phyloP scores from a whole-genome alignment of 75 land plant species.

The Cunninghamia lanceolata region DNA sequence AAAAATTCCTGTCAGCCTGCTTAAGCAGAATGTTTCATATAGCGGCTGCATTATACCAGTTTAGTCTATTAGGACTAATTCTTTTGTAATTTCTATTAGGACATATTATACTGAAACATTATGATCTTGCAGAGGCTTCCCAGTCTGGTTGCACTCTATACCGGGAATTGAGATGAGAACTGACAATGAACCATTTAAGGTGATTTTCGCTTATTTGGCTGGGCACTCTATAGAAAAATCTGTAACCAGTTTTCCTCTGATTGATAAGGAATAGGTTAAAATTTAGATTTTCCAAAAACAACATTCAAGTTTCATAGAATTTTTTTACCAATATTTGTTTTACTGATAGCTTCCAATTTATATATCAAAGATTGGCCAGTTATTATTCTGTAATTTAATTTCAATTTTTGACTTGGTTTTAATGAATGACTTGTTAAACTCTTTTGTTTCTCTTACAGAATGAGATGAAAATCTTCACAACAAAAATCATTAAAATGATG shows the following conservation, averaged over 20 bases:
- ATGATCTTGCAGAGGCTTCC: conserved; percentile 70
- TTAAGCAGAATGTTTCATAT: not conserved
- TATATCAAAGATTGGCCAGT: not conserved
- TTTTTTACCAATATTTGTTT: too few relatives aligned
- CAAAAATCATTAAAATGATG: conserved; percentile 57
- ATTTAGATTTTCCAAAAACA: not conserved
- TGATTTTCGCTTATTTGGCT: conserved; percentile 9
- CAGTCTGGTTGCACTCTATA: conserved; percentile 75
- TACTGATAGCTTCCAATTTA: not conserved
- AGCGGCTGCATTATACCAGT: not conserved
- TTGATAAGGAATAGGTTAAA: not conserved
- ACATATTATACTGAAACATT: not conserved
- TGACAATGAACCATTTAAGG: conserved; percentile 75
- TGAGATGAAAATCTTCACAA: conserved; percentile 76
- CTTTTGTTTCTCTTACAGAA: conserved; percentile 25
- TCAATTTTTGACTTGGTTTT: not conserved
- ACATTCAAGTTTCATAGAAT: not conserved
- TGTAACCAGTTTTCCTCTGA: not conserved
- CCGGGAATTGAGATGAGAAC: conserved; percentile 80
- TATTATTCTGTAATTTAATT: too few relatives aligned
- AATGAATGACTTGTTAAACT: not conserved
- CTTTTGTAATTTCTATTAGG: not conserved
- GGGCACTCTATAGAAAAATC: not conserved
- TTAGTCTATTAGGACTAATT: not conserved
- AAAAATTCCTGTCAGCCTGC: not conserved